Evolutionary conservation across 345 rosid genomes (phyloP).

Genomic region (Camelina laxa): DNA sequence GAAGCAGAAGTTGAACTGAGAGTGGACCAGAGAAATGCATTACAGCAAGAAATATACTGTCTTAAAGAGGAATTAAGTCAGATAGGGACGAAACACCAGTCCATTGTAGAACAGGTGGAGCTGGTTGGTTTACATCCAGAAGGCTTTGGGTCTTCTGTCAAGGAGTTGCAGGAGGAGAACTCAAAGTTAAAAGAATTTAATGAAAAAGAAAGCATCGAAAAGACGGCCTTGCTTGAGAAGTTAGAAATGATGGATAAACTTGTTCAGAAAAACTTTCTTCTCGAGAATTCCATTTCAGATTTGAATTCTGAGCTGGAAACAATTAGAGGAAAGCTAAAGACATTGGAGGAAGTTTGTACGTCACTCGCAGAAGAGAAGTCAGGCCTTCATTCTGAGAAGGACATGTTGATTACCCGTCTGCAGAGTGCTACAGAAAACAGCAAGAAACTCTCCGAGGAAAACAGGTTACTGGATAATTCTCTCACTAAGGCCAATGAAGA

Average conservation of each 20-base stretch:
- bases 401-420: conserved; percentile 58
- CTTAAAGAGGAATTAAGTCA: conserved; percentile 90
- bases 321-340: conserved; percentile 64
- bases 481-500: conserved; percentile 75
- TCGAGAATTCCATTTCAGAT: conserved; percentile 90
- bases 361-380: conserved; percentile 69
- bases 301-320: conserved; percentile 84
- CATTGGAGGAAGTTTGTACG: conserved; percentile 68
- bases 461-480: conserved; percentile 71
- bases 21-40: conserved; percentile 89
- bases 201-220: conserved; percentile 65
- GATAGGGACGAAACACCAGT: conserved; percentile 66
- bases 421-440: conserved; percentile 56
- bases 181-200: conserved; percentile 55
- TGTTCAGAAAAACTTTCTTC: conserved; percentile 68
- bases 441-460: conserved; percentile 66
- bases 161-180: conserved; percentile 71
- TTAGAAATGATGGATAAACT: conserved; percentile 80
- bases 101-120: conserved; percentile 70
- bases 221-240: conserved; percentile 63
- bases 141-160: conserved; percentile 64
- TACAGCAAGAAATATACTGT: conserved; percentile 97
- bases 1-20: conserved; percentile 92
- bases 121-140: conserved; percentile 69
- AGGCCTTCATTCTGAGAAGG: conserved; percentile 66